Base-by-base conservation (phyloP, 371 early-diverging fungal species). In the Synchytrium microbalum region DNA sequence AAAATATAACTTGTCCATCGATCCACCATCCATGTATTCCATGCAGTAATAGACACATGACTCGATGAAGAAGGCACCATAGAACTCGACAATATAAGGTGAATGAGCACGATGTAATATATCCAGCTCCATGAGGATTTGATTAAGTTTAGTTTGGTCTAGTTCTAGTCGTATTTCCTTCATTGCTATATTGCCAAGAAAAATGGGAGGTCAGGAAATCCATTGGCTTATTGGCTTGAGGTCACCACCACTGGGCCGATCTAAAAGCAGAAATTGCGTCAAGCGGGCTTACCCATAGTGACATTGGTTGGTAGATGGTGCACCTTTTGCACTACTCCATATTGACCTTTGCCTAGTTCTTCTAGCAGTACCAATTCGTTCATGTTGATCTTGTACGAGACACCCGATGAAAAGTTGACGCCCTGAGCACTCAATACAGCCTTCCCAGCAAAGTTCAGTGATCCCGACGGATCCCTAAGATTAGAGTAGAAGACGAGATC, bases 1-100 rank as follows among this genome's bases (percentile, higher is more conserved):
- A 8, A 83, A 82, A 68, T 92, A 91, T 46, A 96, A 72, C 54
- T 86, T 85, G 67, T 96, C 95, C 57, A 96, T 74, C 16, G 93
- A 93, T 33, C 95, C 95, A 53, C 84, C 90, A 72, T 96, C 96
- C 96, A 96, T 96, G 74, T 85, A 94, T 75, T 81, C 78, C 71
- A 79, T 76, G 53, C 93, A 94, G 71, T 92, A 91, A 71, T 92
- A 96, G 0, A 94, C 95, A 72, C 91, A 91, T n/a, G 89, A 87
- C 70, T 95, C 95, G 64, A 91, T 86, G 68, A 93, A 93, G 78
- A 95, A 96, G 0, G 96, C 96, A n/a, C 96, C 96, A 76, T 96
- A 96, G 69, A 95, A 96, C 58, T 93, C 94, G 31, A 96, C 92
- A 76, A 96, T 96, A 68, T 86, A 91, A 26, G 89, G 87, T 61